phyloP scores from a whole-genome alignment of 2,329 filamentous ascomycete genomes.

The Xylariaceae sp. region DNA sequence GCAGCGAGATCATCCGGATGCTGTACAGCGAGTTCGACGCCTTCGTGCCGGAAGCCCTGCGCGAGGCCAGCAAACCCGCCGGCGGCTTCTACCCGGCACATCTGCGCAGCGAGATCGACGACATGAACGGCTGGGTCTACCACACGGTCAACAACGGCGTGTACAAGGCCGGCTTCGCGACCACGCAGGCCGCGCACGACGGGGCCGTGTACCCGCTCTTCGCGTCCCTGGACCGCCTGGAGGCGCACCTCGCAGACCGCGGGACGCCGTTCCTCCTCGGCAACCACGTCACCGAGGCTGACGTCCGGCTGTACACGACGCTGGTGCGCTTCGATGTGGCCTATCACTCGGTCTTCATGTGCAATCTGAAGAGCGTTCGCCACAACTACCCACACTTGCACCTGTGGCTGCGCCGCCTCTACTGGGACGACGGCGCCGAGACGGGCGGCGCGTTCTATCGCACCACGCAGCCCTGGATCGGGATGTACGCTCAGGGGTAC shows the following conservation, averaged over 20 bases:
- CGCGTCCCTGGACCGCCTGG: slow-evolving; percentile 64
- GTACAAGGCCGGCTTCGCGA: slow-evolving; percentile 65
- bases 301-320: slow-evolving; percentile 69
- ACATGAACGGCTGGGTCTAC: slow-evolving; percentile 70
- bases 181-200: slow-evolving; percentile 67
- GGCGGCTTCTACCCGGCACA: slow-evolving; percentile 60
- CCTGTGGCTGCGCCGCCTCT: slow-evolving; percentile 68
- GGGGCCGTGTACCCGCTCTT: slow-evolving; percentile 64
- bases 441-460: slow-evolving; percentile 63
- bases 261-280: slow-evolving; percentile 62
- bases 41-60: slow-evolving; percentile 54
- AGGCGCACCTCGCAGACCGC: slow-evolving; percentile 53
- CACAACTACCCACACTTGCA: slow-evolving; percentile 69
- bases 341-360: slow-evolving; percentile 68
- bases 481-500: slow-evolving; percentile 38
- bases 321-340: slow-evolving; percentile 70
- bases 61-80: slow-evolving; percentile 52
- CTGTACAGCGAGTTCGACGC: slow-evolving; percentile 74
- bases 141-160: slow-evolving; percentile 52
- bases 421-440: slow-evolving; percentile 60
- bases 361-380: slow-evolving; percentile 65
- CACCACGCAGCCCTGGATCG: slow-evolving; percentile 64
- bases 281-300: slow-evolving; percentile 66
- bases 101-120: slow-evolving; percentile 61
- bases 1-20: slow-evolving; percentile 83